Evolutionary conservation across 169 alveolate genomes (phyloP).

Genomic region (Toxoplasma gondii): DNA sequence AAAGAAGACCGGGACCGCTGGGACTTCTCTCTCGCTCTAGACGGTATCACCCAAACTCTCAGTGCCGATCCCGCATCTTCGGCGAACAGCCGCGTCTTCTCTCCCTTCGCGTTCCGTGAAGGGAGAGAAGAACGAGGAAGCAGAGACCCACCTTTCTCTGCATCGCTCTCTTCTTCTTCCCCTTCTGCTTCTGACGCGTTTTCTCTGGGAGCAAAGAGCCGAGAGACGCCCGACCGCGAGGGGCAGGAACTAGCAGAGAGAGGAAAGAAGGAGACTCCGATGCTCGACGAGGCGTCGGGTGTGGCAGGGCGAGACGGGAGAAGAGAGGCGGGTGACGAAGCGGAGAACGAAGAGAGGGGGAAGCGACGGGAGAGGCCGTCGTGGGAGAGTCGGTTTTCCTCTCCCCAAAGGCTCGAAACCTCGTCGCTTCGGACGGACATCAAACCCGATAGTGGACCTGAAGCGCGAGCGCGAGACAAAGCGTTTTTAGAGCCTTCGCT

Average conservation of each 20-base stretch:
- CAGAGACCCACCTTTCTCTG: not conserved
- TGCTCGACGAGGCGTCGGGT: too few relatives aligned
- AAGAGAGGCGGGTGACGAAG: too few relatives aligned
- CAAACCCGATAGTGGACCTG: too few relatives aligned
- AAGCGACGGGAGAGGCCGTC: not conserved
- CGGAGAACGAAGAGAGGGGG: not conserved
- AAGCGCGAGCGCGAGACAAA: too few relatives aligned
- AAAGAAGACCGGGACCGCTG: not conserved
- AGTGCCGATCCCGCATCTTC: not conserved
- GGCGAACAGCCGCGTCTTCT: not conserved
- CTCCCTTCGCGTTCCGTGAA: not conserved
- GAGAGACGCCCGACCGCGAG: too few relatives aligned
- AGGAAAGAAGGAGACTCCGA: too few relatives aligned
- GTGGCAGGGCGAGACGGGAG: too few relatives aligned
- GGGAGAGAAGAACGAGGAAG: not conserved
- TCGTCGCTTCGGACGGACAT: too few relatives aligned
- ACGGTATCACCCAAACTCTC: constrained; percentile 21
- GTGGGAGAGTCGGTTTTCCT: too few relatives aligned
- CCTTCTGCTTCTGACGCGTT: not conserved
- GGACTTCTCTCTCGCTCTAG: not conserved
- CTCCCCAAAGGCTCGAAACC: too few relatives aligned
- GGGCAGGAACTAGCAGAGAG: too few relatives aligned
- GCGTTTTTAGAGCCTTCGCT: too few relatives aligned
- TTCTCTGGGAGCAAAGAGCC: not conserved
- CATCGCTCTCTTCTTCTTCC: not conserved